Conservation (phyloP, 176 grass and related monocot species). For the Cymbopogon citratus region DNA sequence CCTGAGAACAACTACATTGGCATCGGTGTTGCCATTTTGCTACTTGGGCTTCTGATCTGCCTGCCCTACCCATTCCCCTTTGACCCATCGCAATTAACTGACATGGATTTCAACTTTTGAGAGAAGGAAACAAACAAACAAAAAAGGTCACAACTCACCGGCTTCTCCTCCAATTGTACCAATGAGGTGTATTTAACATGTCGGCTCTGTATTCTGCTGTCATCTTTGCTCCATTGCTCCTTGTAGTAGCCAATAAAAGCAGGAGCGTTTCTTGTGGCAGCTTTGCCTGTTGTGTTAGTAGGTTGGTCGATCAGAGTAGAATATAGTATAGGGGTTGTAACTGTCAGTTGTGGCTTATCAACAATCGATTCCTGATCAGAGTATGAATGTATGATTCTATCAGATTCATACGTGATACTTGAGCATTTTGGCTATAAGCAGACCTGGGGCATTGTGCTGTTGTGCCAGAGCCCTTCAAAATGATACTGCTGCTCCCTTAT, state of each 20-base stretch:
- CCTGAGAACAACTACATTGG: slow-evolving; percentile 51
- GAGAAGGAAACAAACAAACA: not conserved
- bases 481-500: not conserved
- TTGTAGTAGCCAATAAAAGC: slow-evolving; percentile 45
- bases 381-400: not conserved
- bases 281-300: not conserved
- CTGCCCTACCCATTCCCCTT: slow-evolving; percentile 91
- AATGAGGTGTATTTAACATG: slow-evolving; percentile 23
- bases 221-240: slow-evolving; percentile 21
- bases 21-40: slow-evolving; percentile 58
- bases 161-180: not conserved
- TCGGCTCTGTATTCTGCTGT: not conserved
- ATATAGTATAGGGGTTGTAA: not conserved
- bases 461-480: not conserved
- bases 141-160: not conserved
- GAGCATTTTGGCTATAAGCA: not conserved
- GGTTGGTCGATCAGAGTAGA: slow-evolving; percentile 20
- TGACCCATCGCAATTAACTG: slow-evolving; percentile 34
- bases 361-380: not conserved
- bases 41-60: slow-evolving; percentile 70
- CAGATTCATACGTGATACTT: not conserved
- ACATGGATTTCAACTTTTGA: slow-evolving; percentile 64
- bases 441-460: not conserved
- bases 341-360: not conserved
- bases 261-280: slow-evolving; percentile 34